These are phyloP conservation scores for Lanmaoa rubissima DNA, from an alignment of 768 basidiomycete species.

Conservation along the genomic window DNA sequence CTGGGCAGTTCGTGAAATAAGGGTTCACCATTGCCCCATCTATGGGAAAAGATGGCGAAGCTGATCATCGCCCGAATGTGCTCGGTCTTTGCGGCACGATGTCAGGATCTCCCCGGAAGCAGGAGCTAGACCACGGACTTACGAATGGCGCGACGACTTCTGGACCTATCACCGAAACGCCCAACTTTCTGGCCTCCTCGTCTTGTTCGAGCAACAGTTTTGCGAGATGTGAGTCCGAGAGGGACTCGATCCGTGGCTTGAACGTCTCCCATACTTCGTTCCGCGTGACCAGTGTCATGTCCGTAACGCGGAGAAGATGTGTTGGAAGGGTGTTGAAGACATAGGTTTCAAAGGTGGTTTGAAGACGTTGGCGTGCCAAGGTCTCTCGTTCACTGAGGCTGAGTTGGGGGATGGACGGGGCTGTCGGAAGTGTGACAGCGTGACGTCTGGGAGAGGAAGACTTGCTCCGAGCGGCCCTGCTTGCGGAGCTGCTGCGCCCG, in stretches of 20 bases:
- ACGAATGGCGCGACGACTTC: constrained; percentile 23
- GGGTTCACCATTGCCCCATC: constrained; percentile 26
- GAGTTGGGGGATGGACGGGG: constrained; percentile 17
- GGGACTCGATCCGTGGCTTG: constrained; percentile 19
- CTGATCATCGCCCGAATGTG: constrained; percentile 18
- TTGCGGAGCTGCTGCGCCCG: constrained; percentile 19
- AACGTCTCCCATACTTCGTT: constrained; percentile 21
- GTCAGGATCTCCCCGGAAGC: not conserved
- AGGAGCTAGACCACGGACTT: not conserved
- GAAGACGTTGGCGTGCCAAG: constrained; percentile 20
- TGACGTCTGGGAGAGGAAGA: constrained; percentile 23
- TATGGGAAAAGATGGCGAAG: constrained; percentile 29
- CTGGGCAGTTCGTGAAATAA: constrained; percentile 22
- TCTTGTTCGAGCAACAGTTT: constrained; percentile 25
- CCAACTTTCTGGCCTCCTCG: constrained; percentile 21
- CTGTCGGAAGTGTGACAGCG: constrained; percentile 11
- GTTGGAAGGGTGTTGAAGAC: constrained; percentile 27
- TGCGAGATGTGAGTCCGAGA: constrained; percentile 23
- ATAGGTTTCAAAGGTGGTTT: constrained; percentile 23
- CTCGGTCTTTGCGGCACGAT: constrained; percentile 9
- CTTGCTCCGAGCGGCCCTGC: constrained; percentile 14
- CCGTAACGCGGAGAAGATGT: constrained; percentile 20
- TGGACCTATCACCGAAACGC: constrained; percentile 20
- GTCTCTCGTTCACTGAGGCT: constrained; percentile 22
- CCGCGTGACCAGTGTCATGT: constrained; percentile 22